These are phyloP conservation scores for Aristolochia fimbriata DNA, from an alignment of 164 flowering plant genomes.

Conservation along the genomic window DNA sequence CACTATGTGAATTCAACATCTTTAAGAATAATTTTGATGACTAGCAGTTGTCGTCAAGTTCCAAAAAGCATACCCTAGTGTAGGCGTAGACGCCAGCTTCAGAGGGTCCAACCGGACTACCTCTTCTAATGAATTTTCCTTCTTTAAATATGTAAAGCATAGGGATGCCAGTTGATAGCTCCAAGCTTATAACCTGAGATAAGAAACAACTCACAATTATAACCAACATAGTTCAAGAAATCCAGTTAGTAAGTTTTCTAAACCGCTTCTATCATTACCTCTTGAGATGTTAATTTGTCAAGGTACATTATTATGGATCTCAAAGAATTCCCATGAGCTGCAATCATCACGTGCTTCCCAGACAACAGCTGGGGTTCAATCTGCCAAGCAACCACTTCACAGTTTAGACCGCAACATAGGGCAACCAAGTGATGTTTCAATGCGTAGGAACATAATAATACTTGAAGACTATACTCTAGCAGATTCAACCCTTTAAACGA, in stretches of 20 bases:
- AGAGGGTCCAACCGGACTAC: conserved; percentile 82
- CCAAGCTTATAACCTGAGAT: conserved; percentile 79
- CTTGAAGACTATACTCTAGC: background rate
- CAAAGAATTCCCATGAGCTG: conserved; percentile 97
- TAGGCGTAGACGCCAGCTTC: conserved; percentile 99
- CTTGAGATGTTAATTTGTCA: conserved; percentile 89
- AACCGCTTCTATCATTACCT: conserved; percentile 31
- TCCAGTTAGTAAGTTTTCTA: background rate
- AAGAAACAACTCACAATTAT: background rate
- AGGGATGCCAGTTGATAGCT: conserved; percentile 90
- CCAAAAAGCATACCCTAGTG: conserved; percentile 52
- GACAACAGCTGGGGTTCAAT: conserved; percentile 70
- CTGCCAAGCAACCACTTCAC: conserved; percentile 28
- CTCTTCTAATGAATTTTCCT: conserved; percentile 81
- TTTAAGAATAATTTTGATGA: too few relatives aligned
- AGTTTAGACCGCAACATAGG: conserved; percentile 8
- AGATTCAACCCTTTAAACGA: background rate
- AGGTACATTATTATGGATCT: conserved; percentile 99
- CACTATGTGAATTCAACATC: too few relatives aligned
- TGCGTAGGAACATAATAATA: background rate
- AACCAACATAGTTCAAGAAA: background rate
- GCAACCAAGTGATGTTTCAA: background rate
- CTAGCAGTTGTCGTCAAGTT: too few relatives aligned
- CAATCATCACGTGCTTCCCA: conserved; percentile 93
- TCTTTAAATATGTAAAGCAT: conserved; percentile 95